Evolutionary conservation across 352 stramenopile genomes (phyloP), one percentile per base, ranked within the genome.

Genomic region (Globisporangium heterothallicum): DNA sequence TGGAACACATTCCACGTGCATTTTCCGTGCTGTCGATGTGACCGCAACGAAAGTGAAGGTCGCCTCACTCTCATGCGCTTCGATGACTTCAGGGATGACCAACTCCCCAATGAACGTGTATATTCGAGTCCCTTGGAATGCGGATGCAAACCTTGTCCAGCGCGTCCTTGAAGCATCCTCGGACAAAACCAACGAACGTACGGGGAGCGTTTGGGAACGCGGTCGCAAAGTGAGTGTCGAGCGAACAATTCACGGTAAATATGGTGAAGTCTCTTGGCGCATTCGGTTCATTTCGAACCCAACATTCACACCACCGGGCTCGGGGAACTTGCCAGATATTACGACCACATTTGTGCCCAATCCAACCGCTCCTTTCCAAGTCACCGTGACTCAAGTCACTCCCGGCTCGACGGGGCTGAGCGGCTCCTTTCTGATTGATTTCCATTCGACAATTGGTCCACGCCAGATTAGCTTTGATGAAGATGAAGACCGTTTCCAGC

Each of bases 211-310:
- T 18, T 88, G 86, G 66, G 30, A 32, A 16, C 56, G 36, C n/a
- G 73, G 67, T n/a, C 77, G 86, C 42, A 71, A 78, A 13, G 92
- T 98, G 13, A 78, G 73, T 25, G 92, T 98, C 8, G 63, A 71
- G n/a, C 72, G 88, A 34, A 91, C 70, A 25, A 88, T 98, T 29
- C 78, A 97, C 27, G 92, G 93, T 34, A 97, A 98, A 59, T 98
- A 98, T 56, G 96, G 95, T 3, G 85, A 94, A 40, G 88, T 97
- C 46, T 90, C 97, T 51, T 99, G 93, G 91, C 66, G 70, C 16
- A 70, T 98, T 8, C 94, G 72, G 2, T 99, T 98, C 58, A 97
- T 96, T 14, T 78, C 92, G 19, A 99, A 98, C 57, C 76, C 82
- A 14, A 68, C 60, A 6, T 80, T 85, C 40, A 96, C 77, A 22